A percentile compares a stretch with the other conserved stretches of the same genome.
These are phyloP conservation scores for Pythium guiyangense DNA, from an alignment of 352 stramenopile genomes.

Conservation along the genomic window DNA sequence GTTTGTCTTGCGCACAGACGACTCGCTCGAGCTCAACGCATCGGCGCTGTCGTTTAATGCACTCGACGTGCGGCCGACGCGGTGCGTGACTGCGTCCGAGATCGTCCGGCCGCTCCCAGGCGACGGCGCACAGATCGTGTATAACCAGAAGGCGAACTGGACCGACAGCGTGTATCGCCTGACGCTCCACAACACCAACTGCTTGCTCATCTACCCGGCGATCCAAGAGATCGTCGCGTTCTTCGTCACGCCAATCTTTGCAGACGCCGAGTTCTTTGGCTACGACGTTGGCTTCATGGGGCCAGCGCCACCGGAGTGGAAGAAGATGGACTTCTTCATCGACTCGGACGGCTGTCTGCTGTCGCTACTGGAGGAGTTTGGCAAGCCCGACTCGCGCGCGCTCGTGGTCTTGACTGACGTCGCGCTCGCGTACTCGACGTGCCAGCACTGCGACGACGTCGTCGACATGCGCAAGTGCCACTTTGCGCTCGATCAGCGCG, in stretches of 20 bases:
- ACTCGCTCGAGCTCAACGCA: constrained; percentile 67
- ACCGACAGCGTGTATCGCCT: constrained; percentile 69
- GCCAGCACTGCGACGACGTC: constrained; percentile 44
- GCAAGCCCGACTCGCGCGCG: constrained; percentile 56
- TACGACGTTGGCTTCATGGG: constrained; percentile 72
- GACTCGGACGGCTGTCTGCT: constrained; percentile 68
- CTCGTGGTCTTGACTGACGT: constrained; percentile 74
- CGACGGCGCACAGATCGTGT: constrained; percentile 73
- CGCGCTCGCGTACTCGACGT: constrained; percentile 57
- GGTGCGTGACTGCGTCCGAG: constrained; percentile 52
- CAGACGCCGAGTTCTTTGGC: constrained; percentile 35
- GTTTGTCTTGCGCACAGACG: constrained; percentile 76
- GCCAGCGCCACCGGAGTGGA: constrained; percentile 58
- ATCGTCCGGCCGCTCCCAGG: constrained; percentile 64
- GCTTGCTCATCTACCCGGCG: constrained; percentile 65
- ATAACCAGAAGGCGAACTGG: constrained; percentile 74
- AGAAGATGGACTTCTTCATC: constrained; percentile 72
- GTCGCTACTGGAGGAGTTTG: constrained; percentile 80
- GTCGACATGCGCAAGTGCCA: constrained; percentile 79
- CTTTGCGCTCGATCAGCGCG: constrained; percentile 72
- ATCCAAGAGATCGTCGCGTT: constrained; percentile 60
- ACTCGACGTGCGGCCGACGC: constrained; percentile 54
- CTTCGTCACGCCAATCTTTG: constrained; percentile 58
- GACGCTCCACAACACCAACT: constrained; percentile 74
- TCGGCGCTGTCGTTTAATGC: constrained; percentile 54